These are phyloP conservation scores for Ogataea trehaloabstinens DNA, from an alignment of 805 yeast species.

Conservation along the genomic window DNA sequence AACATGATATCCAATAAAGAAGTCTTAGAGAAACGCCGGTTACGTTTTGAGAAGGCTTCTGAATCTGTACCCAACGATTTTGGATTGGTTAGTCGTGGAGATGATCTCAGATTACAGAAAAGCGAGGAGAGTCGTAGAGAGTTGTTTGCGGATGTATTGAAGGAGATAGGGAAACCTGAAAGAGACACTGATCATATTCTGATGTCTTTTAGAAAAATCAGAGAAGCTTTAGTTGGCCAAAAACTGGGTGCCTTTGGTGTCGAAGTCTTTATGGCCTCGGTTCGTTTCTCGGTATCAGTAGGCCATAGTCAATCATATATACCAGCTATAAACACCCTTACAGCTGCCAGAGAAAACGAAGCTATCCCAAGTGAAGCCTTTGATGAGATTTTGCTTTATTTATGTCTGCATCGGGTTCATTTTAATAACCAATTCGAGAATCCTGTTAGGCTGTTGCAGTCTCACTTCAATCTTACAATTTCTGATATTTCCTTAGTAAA, in stretches of 20 bases:
- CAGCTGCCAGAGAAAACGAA: constrained; percentile 23
- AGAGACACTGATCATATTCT: constrained; percentile 30
- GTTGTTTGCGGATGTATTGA: constrained; percentile 38
- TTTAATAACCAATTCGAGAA: constrained; percentile 32
- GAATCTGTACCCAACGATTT: constrained; percentile 27
- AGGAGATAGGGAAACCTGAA: constrained; percentile 14
- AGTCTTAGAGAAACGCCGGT: not conserved
- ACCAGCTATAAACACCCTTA: constrained; percentile 47
- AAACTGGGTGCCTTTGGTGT: constrained; percentile 35
- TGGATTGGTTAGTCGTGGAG: constrained; percentile 63
- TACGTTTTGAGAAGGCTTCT: not conserved
- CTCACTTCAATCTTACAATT: constrained; percentile 7
- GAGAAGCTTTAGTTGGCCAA: constrained; percentile 52
- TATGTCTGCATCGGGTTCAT: constrained; percentile 46
- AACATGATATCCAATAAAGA: not conserved
- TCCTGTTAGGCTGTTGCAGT: constrained; percentile 31
- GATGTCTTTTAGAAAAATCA: constrained; percentile 45
- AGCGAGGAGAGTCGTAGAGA: constrained; percentile 41
- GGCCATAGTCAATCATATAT: constrained; percentile 54
- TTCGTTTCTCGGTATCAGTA: constrained; percentile 41
- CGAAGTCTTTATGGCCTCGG: constrained; percentile 48
- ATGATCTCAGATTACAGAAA: constrained; percentile 45
- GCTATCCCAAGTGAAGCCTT: constrained; percentile 33
- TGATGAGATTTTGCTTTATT: constrained; percentile 39
- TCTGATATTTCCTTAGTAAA: not conserved